Base-by-base conservation (phyloP, 2,329 filamentous ascomycete genomes). In the Colletotrichum neosansevieriae region DNA sequence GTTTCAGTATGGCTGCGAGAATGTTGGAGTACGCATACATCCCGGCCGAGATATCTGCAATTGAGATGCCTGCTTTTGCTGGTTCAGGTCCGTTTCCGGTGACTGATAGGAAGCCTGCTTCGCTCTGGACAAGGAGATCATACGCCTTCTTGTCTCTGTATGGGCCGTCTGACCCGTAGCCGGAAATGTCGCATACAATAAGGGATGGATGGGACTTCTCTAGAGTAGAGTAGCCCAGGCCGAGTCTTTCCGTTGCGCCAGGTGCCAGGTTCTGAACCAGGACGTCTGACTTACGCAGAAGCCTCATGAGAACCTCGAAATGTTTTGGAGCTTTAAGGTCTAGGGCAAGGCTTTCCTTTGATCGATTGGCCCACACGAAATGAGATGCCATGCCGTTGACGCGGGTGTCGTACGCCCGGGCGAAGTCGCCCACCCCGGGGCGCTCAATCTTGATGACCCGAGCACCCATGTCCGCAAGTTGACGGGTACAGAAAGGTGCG, bases 131-230 rank as follows among this genome's bases (percentile, higher is more conserved):
- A 0, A 88, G 80, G 42, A 87, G 76, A 70, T 87, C 85, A 54
- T 87, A 87, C 0, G 85, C 85, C 71, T 87, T 87, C 76, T 86
- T 87, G 50, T 85, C 78, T 5, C 81, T 77, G 65, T 86, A 87
- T 0, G 85, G 85, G 0, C 85, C 85, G 21, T 83, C 78, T 9
- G 80, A 77, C 0, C 85, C 85, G 64, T 87, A 87, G 0, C 85
- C 85, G 0, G 84, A 86, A 50, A 87, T 86, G 57, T 86, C 82
- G 63, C 84, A 87, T 1, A 86, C 83, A n/a, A 87, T 84, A 9
- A 87, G 72, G 2, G 76, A 72, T 0, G 83, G 81, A 42, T 86
- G 78, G 9, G 79, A 73, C 1, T 75, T 72, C 59, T 80, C 78
- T 3, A 86, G 72, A 0, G 76, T 76, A 3, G 83, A 79, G 58